A percentile compares a stretch with the other conserved stretches of the same genome.
phyloP scores from a whole-genome alignment of 2,329 filamentous ascomycete genomes.

The Sordariomycetes sp. region DNA sequence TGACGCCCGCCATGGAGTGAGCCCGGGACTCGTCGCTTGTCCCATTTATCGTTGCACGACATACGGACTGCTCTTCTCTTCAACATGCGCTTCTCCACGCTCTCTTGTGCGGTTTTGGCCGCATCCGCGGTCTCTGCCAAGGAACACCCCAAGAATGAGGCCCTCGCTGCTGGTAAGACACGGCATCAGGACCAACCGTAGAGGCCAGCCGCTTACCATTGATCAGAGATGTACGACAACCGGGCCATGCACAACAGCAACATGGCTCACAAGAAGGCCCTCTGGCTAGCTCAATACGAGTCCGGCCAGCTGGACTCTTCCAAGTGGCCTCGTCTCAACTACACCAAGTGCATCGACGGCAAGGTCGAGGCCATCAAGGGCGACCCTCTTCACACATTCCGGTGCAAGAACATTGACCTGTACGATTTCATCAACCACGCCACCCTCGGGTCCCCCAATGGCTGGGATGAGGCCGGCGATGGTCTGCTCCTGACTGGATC shows the following conservation, averaged over 20 bases:
- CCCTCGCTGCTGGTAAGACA: constrained; percentile 7
- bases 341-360: constrained; percentile 13
- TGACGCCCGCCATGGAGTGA: neutral
- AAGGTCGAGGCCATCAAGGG: constrained; percentile 10
- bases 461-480: constrained; percentile 3
- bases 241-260: constrained; percentile 9
- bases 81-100: constrained; percentile 10
- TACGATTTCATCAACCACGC: constrained; percentile 44
- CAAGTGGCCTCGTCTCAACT: constrained; percentile 11
- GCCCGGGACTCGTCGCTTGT: neutral
- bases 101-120: constrained; percentile 6
- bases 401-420: constrained; percentile 30
- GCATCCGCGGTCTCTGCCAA: constrained; percentile 7
- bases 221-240: constrained; percentile 10
- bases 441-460: constrained; percentile 32
- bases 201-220: neutral
- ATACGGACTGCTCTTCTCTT: neutral
- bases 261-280: constrained; percentile 10
- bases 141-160: constrained; percentile 11
- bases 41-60: neutral
- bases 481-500: constrained; percentile 10
- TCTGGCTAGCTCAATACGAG: constrained; percentile 10
- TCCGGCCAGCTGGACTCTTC: constrained; percentile 11
- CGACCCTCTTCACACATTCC: constrained; percentile 11
- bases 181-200: neutral